Conservation (phyloP, 2,329 filamentous ascomycete genomes). For the Zymoseptoria brevis region DNA sequence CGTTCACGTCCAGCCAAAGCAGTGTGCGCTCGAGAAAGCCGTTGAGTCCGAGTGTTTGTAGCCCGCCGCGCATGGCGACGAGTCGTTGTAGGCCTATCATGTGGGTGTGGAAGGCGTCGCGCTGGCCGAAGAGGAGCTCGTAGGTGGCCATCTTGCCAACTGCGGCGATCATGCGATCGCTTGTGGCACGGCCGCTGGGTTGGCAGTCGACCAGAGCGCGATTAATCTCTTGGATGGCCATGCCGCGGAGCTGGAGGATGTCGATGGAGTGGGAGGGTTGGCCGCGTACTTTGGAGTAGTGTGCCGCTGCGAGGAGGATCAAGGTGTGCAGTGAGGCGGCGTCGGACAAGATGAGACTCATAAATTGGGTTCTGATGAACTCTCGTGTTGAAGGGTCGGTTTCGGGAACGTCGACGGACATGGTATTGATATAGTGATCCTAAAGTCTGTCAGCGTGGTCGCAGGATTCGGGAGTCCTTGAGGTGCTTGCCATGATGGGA, state of each 20-base stretch:
- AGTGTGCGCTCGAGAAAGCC: slow-evolving; percentile 42
- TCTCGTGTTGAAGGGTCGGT: slow-evolving; percentile 31
- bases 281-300: slow-evolving; percentile 30
- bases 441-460: slow-evolving; percentile 8
- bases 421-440: slow-evolving; percentile 27
- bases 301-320: slow-evolving; percentile 36
- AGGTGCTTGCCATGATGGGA: slow-evolving; percentile 21
- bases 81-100: slow-evolving; percentile 41
- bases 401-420: slow-evolving; percentile 38
- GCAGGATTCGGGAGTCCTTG: background rate
- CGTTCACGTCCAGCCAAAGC: slow-evolving; percentile 41
- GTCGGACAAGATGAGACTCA: slow-evolving; percentile 37
- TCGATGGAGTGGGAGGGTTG: slow-evolving; percentile 27
- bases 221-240: slow-evolving; percentile 40
- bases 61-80: slow-evolving; percentile 39
- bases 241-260: slow-evolving; percentile 37
- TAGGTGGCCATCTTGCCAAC: slow-evolving; percentile 47
- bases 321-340: slow-evolving; percentile 35
- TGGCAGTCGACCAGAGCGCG: slow-evolving; percentile 28
- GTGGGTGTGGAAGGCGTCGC: slow-evolving; percentile 38
- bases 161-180: slow-evolving; percentile 41
- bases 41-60: slow-evolving; percentile 36
- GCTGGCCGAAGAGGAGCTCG: slow-evolving; percentile 44
- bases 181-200: slow-evolving; percentile 21
- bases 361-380: slow-evolving; percentile 34